A percentile compares a stretch with the other conserved stretches of the same genome.
Conservation (phyloP, 1,284 basidiomycete genomes). For the Pyrrhoderma lamaoense region DNA sequence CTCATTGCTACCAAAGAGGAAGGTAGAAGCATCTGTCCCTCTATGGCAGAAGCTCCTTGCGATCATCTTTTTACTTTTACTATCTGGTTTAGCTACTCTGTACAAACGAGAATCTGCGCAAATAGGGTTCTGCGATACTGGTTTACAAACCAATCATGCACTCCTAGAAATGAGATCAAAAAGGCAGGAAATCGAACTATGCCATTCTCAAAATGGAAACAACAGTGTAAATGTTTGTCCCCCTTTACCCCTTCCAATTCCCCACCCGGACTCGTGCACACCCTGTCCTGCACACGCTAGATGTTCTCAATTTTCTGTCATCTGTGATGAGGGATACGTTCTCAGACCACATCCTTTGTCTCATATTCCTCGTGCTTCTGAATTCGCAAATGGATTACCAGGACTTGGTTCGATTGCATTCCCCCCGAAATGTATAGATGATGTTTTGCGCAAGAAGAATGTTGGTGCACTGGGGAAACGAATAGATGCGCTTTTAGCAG, state of each 20-base stretch:
- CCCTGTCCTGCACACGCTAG: slow-evolving; percentile 79
- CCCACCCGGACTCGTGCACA: slow-evolving; percentile 67
- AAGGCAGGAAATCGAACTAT: slow-evolving; percentile 46
- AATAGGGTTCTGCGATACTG: slow-evolving; percentile 80
- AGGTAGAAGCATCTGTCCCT: slow-evolving; percentile 19
- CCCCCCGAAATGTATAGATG: slow-evolving; percentile 75
- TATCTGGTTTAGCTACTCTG: slow-evolving; percentile 37
- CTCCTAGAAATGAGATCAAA: slow-evolving; percentile 42
- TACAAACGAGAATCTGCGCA: slow-evolving; percentile 62
- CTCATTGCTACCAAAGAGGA: slow-evolving; percentile 19
- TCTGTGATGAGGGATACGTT: slow-evolving; percentile 73
- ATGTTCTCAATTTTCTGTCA: slow-evolving; percentile 58
- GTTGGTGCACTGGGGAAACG: slow-evolving; percentile 74
- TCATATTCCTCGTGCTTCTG: slow-evolving; percentile 38
- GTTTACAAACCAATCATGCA: slow-evolving; percentile 52
- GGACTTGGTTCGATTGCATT: slow-evolving; percentile 73
- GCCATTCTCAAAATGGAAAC: slow-evolving; percentile 39
- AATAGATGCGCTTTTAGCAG: slow-evolving; percentile 62
- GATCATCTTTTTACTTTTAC: slow-evolving; percentile 31
- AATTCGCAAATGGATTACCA: slow-evolving; percentile 64
- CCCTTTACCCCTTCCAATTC: slow-evolving; percentile 46
- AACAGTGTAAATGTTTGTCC: slow-evolving; percentile 39
- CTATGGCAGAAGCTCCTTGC: slow-evolving; percentile 34
- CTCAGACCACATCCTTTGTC: slow-evolving; percentile 56
- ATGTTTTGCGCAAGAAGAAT: slow-evolving; percentile 71